Evolutionary conservation across 139 green algal species (phyloP).

Genomic region (Volvox reticuliferus): DNA sequence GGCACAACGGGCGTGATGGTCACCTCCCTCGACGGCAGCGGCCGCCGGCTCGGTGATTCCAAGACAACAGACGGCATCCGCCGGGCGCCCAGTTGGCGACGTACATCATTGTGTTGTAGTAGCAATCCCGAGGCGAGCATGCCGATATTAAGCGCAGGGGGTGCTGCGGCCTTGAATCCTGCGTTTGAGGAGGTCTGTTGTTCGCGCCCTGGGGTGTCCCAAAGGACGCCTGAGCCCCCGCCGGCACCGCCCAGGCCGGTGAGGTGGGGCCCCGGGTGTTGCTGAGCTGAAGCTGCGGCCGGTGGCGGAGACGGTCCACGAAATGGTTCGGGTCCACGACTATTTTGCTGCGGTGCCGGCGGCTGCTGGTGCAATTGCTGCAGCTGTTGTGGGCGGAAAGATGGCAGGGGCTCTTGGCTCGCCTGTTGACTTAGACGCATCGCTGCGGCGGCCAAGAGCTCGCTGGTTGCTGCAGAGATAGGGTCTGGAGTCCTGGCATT

Average conservation of each 20-base stretch:
- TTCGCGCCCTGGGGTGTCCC: neutral
- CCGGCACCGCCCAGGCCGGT: neutral
- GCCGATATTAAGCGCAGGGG: neutral
- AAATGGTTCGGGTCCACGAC: neutral
- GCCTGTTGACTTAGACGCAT: neutral
- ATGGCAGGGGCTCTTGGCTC: neutral
- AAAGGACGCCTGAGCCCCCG: neutral
- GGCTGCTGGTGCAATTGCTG: neutral
- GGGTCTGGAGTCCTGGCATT: neutral
- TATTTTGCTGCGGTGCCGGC: neutral
- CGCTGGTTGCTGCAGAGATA: neutral
- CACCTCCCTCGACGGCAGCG: neutral
- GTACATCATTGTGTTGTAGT: neutral
- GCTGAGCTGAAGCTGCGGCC: neutral
- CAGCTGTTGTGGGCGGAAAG: neutral
- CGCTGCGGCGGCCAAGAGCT: neutral
- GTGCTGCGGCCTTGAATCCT: neutral
- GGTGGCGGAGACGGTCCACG: neutral
- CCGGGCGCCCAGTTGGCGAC: neutral
- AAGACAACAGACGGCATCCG: slow-evolving; percentile 6
- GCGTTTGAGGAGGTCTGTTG: neutral
- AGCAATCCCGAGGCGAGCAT: neutral
- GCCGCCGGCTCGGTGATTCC: neutral
- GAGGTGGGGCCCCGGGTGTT: too few species aligned
- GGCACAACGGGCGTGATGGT: neutral